Conservation (phyloP, 768 basidiomycete species). For the Suillus decipiens region DNA sequence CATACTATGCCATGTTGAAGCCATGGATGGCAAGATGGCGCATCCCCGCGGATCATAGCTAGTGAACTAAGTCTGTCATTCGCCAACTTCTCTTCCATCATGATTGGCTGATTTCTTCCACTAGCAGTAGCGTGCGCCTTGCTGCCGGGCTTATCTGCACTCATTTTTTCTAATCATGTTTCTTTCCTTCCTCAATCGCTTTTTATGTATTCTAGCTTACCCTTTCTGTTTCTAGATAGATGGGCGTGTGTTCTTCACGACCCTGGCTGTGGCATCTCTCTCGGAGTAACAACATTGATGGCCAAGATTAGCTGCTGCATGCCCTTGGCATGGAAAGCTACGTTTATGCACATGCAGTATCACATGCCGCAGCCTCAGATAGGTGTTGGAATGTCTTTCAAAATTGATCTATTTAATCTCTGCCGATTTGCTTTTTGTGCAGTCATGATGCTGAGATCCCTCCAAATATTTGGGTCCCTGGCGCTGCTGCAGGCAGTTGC, state of each 20-base stretch:
- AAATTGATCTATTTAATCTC: neutral
- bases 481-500: conserved; percentile 26
- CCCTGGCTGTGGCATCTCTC: neutral
- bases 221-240: neutral
- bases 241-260: neutral
- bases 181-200: neutral
- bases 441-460: neutral
- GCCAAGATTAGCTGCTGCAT: neutral
- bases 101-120: neutral
- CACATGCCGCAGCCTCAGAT: neutral
- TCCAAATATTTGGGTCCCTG: conserved; percentile 15
- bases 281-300: neutral
- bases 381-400: neutral
- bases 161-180: neutral
- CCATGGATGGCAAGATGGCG: no score
- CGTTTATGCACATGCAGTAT: neutral
- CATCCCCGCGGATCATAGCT: neutral
- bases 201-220: neutral
- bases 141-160: neutral
- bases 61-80: neutral
- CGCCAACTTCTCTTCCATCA: neutral
- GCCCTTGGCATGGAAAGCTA: neutral
- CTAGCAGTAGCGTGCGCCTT: no score
- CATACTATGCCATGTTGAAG: neutral
- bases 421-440: neutral